Conservation (phyloP, 345 rosid species). For the Corchorus capsularis region DNA sequence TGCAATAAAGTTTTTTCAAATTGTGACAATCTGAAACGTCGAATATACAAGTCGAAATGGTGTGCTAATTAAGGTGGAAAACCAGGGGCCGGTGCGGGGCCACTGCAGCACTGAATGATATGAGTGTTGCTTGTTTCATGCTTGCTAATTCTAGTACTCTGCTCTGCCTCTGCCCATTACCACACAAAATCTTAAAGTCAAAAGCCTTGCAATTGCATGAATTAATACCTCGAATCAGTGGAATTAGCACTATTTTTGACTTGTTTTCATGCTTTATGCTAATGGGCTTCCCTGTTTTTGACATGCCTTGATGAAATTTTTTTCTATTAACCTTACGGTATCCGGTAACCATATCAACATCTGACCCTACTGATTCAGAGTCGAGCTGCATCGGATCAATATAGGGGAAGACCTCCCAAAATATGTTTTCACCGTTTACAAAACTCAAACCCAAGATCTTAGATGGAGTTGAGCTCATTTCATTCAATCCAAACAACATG, state of each 20-base stretch:
- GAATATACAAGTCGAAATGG: neutral
- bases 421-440: too few species aligned
- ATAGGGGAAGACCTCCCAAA: too few species aligned
- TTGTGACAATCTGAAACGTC: neutral
- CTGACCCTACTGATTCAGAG: too few species aligned
- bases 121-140: neutral
- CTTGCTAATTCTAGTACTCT: neutral
- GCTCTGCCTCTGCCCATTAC: neutral
- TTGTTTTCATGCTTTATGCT: neutral
- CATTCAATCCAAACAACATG: too few species aligned
- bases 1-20: neutral
- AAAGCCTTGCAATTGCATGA: neutral
- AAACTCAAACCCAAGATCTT: neutral
- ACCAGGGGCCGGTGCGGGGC: neutral
- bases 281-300: neutral
- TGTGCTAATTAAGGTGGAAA: neutral
- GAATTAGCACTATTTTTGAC: neutral
- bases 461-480: neutral
- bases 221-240: neutral
- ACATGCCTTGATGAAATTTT: neutral
- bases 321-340: too few species aligned
- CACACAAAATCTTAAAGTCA: neutral
- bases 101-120: neutral
- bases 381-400: too few species aligned
- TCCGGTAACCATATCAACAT: too few species aligned